A percentile compares a stretch with the other conserved stretches of the same genome.
These are phyloP conservation scores for Gloeopeniophorella convolvens DNA, from an alignment of 768 basidiomycete species.

Conservation along the genomic window DNA sequence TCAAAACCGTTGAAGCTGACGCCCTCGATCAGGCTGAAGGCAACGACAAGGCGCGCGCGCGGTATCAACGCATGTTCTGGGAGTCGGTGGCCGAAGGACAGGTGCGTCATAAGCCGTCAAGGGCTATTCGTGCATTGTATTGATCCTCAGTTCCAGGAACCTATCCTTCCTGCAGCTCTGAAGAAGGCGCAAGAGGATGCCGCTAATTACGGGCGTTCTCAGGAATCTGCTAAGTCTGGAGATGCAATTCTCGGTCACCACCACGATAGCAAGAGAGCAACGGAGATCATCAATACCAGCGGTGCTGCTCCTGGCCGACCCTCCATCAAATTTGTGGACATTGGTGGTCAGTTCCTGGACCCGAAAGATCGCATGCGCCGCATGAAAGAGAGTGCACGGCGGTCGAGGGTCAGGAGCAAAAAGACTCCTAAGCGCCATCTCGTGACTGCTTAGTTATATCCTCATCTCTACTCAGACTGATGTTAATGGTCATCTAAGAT, in stretches of 20 bases:
- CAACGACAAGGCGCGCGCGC: constrained; percentile 49
- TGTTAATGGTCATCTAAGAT: too few species aligned
- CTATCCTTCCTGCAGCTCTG: constrained; percentile 51
- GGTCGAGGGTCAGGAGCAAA: constrained; percentile 31
- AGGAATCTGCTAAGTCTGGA: constrained; percentile 34
- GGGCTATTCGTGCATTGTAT: too few species aligned
- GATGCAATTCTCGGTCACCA: constrained; percentile 31
- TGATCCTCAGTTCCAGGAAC: constrained; percentile 43
- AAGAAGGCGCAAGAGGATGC: constrained; percentile 40
- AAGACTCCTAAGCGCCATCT: constrained; percentile 18
- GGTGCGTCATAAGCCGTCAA: constrained; percentile 40
- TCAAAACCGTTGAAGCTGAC: constrained; percentile 57
- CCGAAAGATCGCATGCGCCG: constrained; percentile 45
- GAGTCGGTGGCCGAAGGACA: constrained; percentile 67
- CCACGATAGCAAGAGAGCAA: constrained; percentile 6
- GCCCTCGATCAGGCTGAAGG: constrained; percentile 49
- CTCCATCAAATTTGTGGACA: constrained; percentile 61
- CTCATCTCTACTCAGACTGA: background rate
- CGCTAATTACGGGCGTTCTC: constrained; percentile 29
- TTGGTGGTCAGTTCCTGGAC: constrained; percentile 65
- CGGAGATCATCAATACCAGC: background rate
- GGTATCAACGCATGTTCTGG: constrained; percentile 73
- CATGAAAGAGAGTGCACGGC: constrained; percentile 43
- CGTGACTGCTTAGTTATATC: background rate
- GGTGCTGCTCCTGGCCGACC: constrained; percentile 38